Evolutionary conservation across 1,139 yeast genomes (phyloP).

Genomic region (Wickerhamomyces sp.): DNA sequence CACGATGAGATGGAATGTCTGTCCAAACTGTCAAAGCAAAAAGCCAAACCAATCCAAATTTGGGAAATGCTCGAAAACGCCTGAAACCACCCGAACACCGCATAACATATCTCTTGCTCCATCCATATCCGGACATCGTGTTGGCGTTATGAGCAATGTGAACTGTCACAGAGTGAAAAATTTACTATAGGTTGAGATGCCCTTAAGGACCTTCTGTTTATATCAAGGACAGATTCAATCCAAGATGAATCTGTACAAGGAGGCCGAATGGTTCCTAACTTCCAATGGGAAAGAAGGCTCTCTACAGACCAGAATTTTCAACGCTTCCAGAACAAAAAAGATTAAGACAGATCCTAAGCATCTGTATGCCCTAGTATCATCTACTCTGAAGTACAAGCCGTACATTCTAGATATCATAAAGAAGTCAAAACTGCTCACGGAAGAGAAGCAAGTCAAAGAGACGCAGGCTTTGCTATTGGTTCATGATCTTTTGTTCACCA

Average conservation of each 20-base stretch:
- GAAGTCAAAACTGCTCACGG: slow-evolving; percentile 53
- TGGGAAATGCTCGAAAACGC: background rate
- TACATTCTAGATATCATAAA: slow-evolving; percentile 57
- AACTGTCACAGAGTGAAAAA: background rate
- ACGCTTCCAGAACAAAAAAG: slow-evolving; percentile 40
- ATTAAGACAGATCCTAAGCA: slow-evolving; percentile 70
- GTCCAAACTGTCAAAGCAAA: background rate
- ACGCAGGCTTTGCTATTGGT: slow-evolving; percentile 56
- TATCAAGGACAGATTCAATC: background rate
- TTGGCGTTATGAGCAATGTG: no score
- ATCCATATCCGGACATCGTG: background rate
- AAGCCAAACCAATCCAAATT: background rate
- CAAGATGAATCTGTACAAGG: slow-evolving; percentile 17
- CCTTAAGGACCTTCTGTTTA: no score
- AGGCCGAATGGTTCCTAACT: slow-evolving; percentile 21
- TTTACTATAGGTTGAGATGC: background rate
- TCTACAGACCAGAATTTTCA: slow-evolving; percentile 64
- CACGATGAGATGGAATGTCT: background rate
- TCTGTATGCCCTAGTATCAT: slow-evolving; percentile 74
- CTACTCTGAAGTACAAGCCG: slow-evolving; percentile 67
- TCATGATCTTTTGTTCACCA: slow-evolving; percentile 76
- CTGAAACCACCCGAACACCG: background rate
- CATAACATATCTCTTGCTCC: no score
- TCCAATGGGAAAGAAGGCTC: slow-evolving; percentile 39
- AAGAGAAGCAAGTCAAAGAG: slow-evolving; percentile 40